A percentile compares a stretch with the other conserved stretches of the same genome.
phyloP scores from a whole-genome alignment of 2,329 filamentous ascomycete species.

The Cercospora beticola region DNA sequence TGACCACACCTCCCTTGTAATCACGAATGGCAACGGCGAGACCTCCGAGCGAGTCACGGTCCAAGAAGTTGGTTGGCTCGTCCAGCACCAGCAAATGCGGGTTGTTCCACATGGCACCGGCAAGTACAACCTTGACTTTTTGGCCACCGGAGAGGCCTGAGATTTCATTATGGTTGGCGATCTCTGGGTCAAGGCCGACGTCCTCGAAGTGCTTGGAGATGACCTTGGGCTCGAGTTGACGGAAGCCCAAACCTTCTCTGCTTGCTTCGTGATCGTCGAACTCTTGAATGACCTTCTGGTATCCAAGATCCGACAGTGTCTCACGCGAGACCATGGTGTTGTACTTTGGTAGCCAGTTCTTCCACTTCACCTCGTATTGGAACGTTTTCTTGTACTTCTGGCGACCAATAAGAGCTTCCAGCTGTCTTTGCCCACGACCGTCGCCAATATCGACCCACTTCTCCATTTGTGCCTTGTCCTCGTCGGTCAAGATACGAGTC shows the following conservation, averaged over 20 bases:
- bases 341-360: slow-evolving; percentile 81
- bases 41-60: slow-evolving; percentile 94
- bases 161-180: slow-evolving; percentile 98
- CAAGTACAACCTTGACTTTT: slow-evolving; percentile 98
- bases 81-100: slow-evolving; percentile 95
- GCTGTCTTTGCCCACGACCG: slow-evolving; percentile 71
- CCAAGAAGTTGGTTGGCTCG: slow-evolving; percentile 98
- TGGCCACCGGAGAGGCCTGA: slow-evolving; percentile 93
- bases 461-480: slow-evolving; percentile 88
- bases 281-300: slow-evolving; percentile 91
- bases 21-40: slow-evolving; percentile 97
- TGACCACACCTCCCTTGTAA: slow-evolving; percentile 96
- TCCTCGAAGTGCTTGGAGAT: slow-evolving; percentile 99
- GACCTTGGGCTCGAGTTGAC: slow-evolving; percentile 84
- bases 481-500: slow-evolving; percentile 81
- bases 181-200: slow-evolving; percentile 91
- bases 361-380: slow-evolving; percentile 98
- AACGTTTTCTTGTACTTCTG: slow-evolving; percentile 99
- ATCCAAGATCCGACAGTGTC: slow-evolving; percentile 81
- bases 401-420: slow-evolving; percentile 89
- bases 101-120: slow-evolving; percentile 75
- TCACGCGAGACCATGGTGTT: slow-evolving; percentile 93
- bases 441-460: slow-evolving; percentile 83
- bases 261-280: slow-evolving; percentile 98
- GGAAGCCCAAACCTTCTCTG: slow-evolving; percentile 96